Base-by-base conservation (phyloP, 345 rosid species). In the Citrus cavaleriei region DNA sequence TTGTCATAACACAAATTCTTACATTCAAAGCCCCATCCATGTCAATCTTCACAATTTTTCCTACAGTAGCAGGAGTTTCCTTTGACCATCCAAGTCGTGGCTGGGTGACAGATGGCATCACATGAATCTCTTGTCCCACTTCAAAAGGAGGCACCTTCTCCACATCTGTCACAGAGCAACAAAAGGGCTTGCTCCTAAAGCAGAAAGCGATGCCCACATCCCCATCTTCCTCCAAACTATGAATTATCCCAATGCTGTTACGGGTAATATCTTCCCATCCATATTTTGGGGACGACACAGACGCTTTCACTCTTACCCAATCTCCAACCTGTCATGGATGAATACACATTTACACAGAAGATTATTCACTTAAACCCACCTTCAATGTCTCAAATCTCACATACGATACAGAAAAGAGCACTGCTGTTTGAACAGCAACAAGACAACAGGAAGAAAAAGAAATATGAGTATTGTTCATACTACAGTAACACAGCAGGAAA, bases 71-170 rank as follows among this genome's bases (percentile, higher is more conserved):
- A n/a, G 93, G 94, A 76, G 92, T 93, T 84, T 96, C 97, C 81
- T 91, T 89, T 78, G 97, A 93, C 99, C 99, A 96, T 80, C 99
- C 99, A 79, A 96, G 97, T 71, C 92, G 87, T 78, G 99, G 99
- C 87, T 91, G 97, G 61, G 91, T 75, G 38, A 94, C 90, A 66
- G 98, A 87, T 42, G 93, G 87, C 88, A 88, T 84, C 81, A 94
- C 83, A 74, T 86, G 97, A 78, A 96, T 92, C 87, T 93, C 97
- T 83, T 90, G 95, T 64, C 97, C 98, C 83, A 90, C 92, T 84
- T 89, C 93, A 85, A 94, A 96, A 81, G 97, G 92, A 72, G 85
- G 83, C 73, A 94, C 94, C 84, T 93, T 93, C 87, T 96, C 99
- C 82, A 96, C 74, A 84, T 96, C 98, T 49, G 99, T 91, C 69